Base-by-base conservation (phyloP, 2,329 filamentous ascomycete genomes). In the Colletotrichum tanaceti region DNA sequence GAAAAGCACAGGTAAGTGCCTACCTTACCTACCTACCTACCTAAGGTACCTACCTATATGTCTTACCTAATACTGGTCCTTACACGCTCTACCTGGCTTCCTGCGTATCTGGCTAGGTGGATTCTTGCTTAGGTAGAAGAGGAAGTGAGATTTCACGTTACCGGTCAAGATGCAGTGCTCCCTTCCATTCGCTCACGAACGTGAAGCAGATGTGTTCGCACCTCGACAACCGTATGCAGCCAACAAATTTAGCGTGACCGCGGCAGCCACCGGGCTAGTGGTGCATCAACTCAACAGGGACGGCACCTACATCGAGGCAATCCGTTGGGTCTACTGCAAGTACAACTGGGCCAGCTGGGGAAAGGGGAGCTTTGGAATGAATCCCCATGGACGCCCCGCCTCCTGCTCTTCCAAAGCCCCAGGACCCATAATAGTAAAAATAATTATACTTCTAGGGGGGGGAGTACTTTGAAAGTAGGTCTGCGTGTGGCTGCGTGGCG, bases 281-380 rank as follows among this genome's bases (percentile, higher is more conserved):
- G 28, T 61, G 41, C 49, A 47, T 43, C 44, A 20, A 5, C n/a
- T 22, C 20, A 43, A 43, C 41, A n/a, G 41, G 35, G 41, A 49
- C 63, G 49, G 57, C 49, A 61, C 47, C 55, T 54, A 61, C 47
- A 54, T 52, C 35, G 49, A 58, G 9, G 38, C 38, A 20, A 9
- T 24, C 14, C 14, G 18, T 24, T 41, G 38, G 6, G 3, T 13
- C 39, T 22, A 16, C 39, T 32, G 28, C 5, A 32, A 32, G 28
- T 32, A 32, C 28, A 32, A 32, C 28, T 39, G 55, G 39, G 18
- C 18, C 35, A 10, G 41, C 13, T 18, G 10, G 55, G 41, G 14
- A 32, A 35, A 16, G 39, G 24, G 13, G 41, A n/a, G 22, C 41
- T 20, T 35, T 43, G 41, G 55, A 32, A 22, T 58, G 55, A 22